Percentiles rank a stretch among this genome's conserved stretches.
Conservation (phyloP, 148 eudicot genomes). For the Fagopyrum homotropicum region DNA sequence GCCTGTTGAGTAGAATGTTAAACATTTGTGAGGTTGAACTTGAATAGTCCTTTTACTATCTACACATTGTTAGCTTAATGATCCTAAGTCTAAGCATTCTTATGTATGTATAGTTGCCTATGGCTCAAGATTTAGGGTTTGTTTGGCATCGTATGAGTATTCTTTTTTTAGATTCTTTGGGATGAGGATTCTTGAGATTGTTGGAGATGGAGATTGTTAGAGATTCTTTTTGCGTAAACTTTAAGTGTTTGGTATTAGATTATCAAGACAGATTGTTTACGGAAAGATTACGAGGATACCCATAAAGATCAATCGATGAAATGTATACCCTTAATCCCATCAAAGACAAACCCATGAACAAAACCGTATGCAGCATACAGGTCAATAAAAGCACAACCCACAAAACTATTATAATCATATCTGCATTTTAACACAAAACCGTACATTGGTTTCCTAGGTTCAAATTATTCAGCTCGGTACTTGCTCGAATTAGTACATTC, state of each 20-base stretch:
- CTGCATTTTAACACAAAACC: slow-evolving; percentile 33
- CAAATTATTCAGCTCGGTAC: slow-evolving; percentile 21
- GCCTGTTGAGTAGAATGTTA: background rate
- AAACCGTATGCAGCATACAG: slow-evolving; percentile 42
- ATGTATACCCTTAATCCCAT: background rate
- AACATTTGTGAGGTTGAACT: background rate
- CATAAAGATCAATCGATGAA: too few species aligned
- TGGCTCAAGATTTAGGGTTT: background rate
- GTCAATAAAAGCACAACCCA: slow-evolving; percentile 38
- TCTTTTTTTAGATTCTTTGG: too few species aligned
- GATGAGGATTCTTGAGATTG: too few species aligned
- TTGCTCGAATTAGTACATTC: slow-evolving; percentile 31
- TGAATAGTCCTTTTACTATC: background rate
- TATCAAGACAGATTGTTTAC: too few species aligned
- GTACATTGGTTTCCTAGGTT: slow-evolving; percentile 32
- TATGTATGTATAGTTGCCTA: background rate
- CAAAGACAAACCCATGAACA: slow-evolving; percentile 32
- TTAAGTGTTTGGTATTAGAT: too few species aligned
- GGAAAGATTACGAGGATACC: too few species aligned
- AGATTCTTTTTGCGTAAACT: too few species aligned
- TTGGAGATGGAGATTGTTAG: too few species aligned
- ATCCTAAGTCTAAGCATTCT: background rate
- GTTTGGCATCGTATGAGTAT: background rate
- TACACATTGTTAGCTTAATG: background rate
- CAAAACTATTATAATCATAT: slow-evolving; percentile 29